These are phyloP conservation scores for Thelonectria olida DNA, from an alignment of 2,329 filamentous ascomycete genomes.

Conservation along the genomic window DNA sequence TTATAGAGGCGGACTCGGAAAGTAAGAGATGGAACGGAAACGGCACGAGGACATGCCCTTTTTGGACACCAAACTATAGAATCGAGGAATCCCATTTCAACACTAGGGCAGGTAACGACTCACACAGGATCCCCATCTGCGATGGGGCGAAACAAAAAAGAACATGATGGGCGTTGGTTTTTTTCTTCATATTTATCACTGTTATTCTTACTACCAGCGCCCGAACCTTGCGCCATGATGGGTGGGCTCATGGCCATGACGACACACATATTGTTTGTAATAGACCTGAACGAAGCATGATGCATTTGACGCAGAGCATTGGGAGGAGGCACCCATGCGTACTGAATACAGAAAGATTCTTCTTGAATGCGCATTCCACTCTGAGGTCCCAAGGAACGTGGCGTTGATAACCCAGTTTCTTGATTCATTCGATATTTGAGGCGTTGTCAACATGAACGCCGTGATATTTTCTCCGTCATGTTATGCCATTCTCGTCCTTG, in stretches of 20 bases:
- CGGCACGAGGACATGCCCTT: constrained; percentile 16
- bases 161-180: constrained; percentile 39
- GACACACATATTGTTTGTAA: constrained; percentile 37
- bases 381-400: not conserved
- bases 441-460: no score
- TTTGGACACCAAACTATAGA: constrained; percentile 30
- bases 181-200: constrained; percentile 28
- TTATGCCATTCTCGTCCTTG: no score
- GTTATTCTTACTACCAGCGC: constrained; percentile 34
- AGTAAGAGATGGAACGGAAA: constrained; percentile 5
- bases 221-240: constrained; percentile 17
- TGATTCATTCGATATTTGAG: no score
- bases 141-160: constrained; percentile 20
- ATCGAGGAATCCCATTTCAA: constrained; percentile 23
- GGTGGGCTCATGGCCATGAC: constrained; percentile 24
- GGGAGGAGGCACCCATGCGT: constrained; percentile 7
- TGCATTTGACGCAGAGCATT: constrained; percentile 19
- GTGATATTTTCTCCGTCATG: no score
- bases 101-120: constrained; percentile 18
- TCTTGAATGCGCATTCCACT: not conserved
- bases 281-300: constrained; percentile 37
- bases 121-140: constrained; percentile 22
- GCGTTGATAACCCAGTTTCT: no score
- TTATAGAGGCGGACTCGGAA: not conserved
- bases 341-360: constrained; percentile 31